These are phyloP conservation scores for Lecanosticta acicola DNA, from an alignment of 2,329 filamentous ascomycete species.

Conservation along the genomic window DNA sequence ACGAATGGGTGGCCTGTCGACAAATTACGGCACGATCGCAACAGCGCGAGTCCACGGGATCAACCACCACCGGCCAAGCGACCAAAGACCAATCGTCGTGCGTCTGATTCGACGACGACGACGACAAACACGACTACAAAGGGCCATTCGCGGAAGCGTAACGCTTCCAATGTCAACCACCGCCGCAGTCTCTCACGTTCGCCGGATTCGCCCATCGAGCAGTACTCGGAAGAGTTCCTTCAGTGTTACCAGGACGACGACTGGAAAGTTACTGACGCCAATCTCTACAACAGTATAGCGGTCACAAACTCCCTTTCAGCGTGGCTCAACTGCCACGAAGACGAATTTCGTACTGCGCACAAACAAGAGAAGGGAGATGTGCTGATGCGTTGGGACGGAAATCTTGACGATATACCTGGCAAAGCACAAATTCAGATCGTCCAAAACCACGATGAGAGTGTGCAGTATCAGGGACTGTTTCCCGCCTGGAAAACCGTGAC, in stretches of 20 bases:
- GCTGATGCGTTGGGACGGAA: slow-evolving; percentile 57
- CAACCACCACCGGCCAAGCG: slow-evolving; percentile 65
- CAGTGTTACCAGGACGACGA: slow-evolving; percentile 52
- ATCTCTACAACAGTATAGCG: slow-evolving; percentile 69
- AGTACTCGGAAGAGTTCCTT: slow-evolving; percentile 57
- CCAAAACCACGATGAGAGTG: slow-evolving; percentile 46
- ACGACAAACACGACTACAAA: slow-evolving; percentile 58
- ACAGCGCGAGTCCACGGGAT: slow-evolving; percentile 48
- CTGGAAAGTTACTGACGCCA: slow-evolving; percentile 56
- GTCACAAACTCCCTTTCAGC: slow-evolving; percentile 68
- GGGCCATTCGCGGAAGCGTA: slow-evolving; percentile 58
- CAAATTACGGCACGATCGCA: slow-evolving; percentile 53
- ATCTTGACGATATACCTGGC: slow-evolving; percentile 49
- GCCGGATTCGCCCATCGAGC: slow-evolving; percentile 39
- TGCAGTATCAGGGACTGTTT: slow-evolving; percentile 50
- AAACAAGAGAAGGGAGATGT: slow-evolving; percentile 60
- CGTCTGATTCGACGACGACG: slow-evolving; percentile 67
- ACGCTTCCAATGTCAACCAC: slow-evolving; percentile 52
- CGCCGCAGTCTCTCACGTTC: slow-evolving; percentile 72
- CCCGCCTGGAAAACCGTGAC: slow-evolving; percentile 67
- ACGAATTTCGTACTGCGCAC: slow-evolving; percentile 29
- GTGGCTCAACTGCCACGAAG: slow-evolving; percentile 72
- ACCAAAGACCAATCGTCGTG: slow-evolving; percentile 72
- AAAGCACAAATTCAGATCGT: slow-evolving; percentile 50
- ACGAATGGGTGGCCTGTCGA: slow-evolving; percentile 60